Conservation (phyloP, 1,284 basidiomycete genomes). For the Anthracocystis setariae region DNA sequence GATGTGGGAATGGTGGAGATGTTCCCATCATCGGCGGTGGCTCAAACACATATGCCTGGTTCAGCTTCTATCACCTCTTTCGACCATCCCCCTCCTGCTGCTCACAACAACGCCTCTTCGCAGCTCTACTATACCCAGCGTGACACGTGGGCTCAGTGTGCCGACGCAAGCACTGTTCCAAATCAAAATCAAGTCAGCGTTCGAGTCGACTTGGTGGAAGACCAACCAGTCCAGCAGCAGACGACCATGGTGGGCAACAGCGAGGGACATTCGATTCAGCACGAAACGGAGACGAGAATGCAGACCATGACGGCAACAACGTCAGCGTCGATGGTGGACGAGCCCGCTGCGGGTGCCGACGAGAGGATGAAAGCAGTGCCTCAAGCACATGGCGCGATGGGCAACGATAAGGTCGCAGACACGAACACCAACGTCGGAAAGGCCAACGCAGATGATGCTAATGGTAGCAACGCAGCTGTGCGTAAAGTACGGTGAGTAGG, state of each 20-base stretch:
- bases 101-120: neutral
- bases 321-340: conserved; percentile 28
- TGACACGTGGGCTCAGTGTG: conserved; percentile 9
- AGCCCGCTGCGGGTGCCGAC: conserved; percentile 2
- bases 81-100: conserved; percentile 23
- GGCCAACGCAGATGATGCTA: conserved; percentile 3
- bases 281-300: conserved; percentile 5
- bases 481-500: conserved; percentile 36
- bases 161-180: conserved; percentile 20
- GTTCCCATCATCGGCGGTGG: conserved; percentile 33
- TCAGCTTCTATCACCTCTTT: conserved; percentile 15
- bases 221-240: neutral
- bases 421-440: neutral
- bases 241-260: neutral
- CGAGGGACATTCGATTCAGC: neutral
- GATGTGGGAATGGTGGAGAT: conserved; percentile 20
- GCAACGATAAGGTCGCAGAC: neutral
- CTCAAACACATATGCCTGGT: conserved; percentile 28
- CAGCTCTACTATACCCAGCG: conserved; percentile 6
- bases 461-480: conserved; percentile 16
- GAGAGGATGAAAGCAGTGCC: neutral
- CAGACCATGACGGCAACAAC: conserved; percentile 21
- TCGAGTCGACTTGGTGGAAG: conserved; percentile 1
- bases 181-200: conserved; percentile 9
- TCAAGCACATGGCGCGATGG: neutral